Percentiles rank a stretch among this genome's conserved stretches.
phyloP scores from a whole-genome alignment of 495 filamentous ascomycete genomes.

The Penicillium verhagenii region DNA sequence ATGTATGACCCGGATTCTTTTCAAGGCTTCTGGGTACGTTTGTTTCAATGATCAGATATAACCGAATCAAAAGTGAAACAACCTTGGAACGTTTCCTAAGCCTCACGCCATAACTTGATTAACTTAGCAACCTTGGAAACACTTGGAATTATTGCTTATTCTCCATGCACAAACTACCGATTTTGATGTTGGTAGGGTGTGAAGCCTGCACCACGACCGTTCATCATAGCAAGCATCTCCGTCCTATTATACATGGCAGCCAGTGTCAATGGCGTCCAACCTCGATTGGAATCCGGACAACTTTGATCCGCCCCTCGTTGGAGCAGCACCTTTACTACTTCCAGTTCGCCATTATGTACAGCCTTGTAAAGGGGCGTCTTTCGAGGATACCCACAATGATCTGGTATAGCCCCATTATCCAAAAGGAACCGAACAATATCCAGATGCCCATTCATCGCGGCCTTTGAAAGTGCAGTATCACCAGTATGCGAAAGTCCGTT shows the following conservation, averaged over 20 bases:
- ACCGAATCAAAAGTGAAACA: too few species aligned
- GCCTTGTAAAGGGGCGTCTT: slow-evolving; percentile 19
- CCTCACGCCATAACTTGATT: too few species aligned
- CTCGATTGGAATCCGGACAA: slow-evolving; percentile 1
- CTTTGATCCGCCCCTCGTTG: slow-evolving; percentile 13
- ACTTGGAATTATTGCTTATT: not conserved
- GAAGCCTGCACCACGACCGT: not conserved
- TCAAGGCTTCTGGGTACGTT: too few species aligned
- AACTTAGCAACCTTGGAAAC: too few species aligned
- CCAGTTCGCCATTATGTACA: slow-evolving; percentile 2
- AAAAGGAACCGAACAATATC: slow-evolving; percentile 41
- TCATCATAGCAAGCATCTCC: slow-evolving; percentile 9
- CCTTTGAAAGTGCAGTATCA: slow-evolving; percentile 41
- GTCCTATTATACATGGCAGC: not conserved
- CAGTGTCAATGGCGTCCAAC: slow-evolving; percentile 3
- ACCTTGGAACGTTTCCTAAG: too few species aligned
- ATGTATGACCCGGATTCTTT: too few species aligned
- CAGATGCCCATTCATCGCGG: slow-evolving; percentile 35
- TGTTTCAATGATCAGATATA: too few species aligned
- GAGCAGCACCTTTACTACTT: slow-evolving; percentile 14
- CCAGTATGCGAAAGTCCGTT: slow-evolving; percentile 34
- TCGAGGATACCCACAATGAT: slow-evolving; percentile 11
- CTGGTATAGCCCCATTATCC: slow-evolving; percentile 31
- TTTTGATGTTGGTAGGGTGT: not conserved
- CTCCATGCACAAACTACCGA: too few species aligned